A percentile compares a stretch with the other conserved stretches of the same genome.
These are phyloP conservation scores for Colletotrichum lindemuthianum DNA, from an alignment of 2,329 filamentous ascomycete genomes.

Conservation along the genomic window DNA sequence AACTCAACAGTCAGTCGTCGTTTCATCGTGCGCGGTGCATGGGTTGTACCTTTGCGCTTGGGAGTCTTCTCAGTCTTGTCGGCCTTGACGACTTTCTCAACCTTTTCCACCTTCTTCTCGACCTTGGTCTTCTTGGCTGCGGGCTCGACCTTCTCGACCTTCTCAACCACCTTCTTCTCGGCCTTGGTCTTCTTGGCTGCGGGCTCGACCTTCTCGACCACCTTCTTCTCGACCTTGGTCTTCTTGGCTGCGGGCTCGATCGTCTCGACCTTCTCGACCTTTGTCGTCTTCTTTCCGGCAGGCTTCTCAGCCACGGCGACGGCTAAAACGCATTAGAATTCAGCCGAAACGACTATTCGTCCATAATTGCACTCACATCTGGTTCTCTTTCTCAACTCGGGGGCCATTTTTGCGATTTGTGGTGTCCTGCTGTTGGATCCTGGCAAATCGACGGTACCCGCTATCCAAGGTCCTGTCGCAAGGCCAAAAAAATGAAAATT, in stretches of 20 bases:
- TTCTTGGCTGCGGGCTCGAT: constrained; percentile 27
- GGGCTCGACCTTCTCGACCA: constrained; percentile 38
- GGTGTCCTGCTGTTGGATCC: constrained; percentile 19
- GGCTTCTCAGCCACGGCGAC: constrained; percentile 48
- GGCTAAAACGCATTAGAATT: constrained; percentile 31
- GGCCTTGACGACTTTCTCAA: constrained; percentile 31
- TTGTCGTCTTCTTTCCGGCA: constrained; percentile 37
- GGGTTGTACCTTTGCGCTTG: constrained; percentile 49
- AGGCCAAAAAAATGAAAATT: constrained; percentile 42
- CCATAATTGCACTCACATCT: constrained; percentile 39
- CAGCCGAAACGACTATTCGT: not conserved
- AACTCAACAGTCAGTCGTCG: not conserved
- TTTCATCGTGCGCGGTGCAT: no score
- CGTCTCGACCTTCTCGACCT: constrained; percentile 32
- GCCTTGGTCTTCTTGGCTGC: constrained; percentile 21
- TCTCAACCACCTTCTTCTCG: constrained; percentile 39
- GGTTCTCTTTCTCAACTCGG: constrained; percentile 53
- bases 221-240: constrained; percentile 39
- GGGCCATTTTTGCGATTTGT: constrained; percentile 51
- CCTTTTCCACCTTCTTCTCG: constrained; percentile 45
- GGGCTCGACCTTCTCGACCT: constrained; percentile 30
- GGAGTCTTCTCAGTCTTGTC: constrained; percentile 33
- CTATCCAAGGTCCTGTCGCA: constrained; percentile 21
- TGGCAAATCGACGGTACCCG: constrained; percentile 16
- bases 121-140: constrained; percentile 28